A percentile compares a stretch with the other conserved stretches of the same genome.
phyloP scores from a whole-genome alignment of 208 protist genomes.

The Porcisia deanei region DNA sequence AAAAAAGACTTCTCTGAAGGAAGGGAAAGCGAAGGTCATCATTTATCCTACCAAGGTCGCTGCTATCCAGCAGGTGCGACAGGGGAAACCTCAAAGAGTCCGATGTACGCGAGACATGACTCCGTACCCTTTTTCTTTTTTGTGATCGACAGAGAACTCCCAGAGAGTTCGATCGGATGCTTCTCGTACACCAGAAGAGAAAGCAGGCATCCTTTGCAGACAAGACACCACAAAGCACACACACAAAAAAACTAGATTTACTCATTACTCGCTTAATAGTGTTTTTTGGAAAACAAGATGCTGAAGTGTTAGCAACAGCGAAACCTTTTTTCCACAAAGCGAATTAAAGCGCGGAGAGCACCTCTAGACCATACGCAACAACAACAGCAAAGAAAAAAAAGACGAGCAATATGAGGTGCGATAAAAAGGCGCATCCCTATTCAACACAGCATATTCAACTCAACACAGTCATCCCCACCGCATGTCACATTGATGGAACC shows the following conservation, averaged over 20 bases:
- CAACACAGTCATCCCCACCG: neutral
- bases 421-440: neutral
- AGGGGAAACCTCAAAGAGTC: neutral
- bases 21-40: neutral
- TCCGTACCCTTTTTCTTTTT: neutral
- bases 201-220: slow-evolving; percentile 2
- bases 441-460: neutral
- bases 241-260: slow-evolving; percentile 7
- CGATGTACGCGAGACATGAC: neutral
- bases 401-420: neutral
- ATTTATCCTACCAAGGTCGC: neutral
- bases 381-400: no score
- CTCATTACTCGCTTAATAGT: slow-evolving; percentile 12
- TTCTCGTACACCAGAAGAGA: neutral
- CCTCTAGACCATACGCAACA: neutral
- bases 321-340: neutral
- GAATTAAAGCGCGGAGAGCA: neutral
- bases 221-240: neutral
- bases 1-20: neutral
- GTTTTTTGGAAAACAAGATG: slow-evolving; percentile 11
- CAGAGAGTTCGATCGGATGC: neutral
- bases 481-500: neutral
- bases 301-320: slow-evolving; percentile 6
- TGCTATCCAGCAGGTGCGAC: neutral
- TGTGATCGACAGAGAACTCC: neutral